Percentiles rank a stretch among this genome's conserved stretches.
Evolutionary conservation across 345 rosid genomes (phyloP).

Genomic region (Draba incana): DNA sequence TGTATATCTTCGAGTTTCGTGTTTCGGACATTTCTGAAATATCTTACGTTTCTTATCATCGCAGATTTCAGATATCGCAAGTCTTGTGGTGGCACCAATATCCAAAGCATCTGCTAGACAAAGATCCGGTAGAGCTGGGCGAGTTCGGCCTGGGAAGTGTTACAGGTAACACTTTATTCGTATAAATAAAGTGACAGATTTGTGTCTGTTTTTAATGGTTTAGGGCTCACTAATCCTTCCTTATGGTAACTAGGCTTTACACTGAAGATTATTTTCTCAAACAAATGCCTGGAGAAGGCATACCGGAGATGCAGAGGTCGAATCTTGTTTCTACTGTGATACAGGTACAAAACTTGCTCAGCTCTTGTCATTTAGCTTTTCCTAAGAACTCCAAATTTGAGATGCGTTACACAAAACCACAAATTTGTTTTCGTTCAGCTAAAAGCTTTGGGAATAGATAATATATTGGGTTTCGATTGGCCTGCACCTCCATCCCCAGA

Average conservation of each 20-base stretch:
- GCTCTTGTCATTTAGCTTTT: slow-evolving; percentile 13
- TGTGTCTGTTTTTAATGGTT: slow-evolving; percentile 7
- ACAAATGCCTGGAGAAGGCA: slow-evolving; percentile 82
- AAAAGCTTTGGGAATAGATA: slow-evolving; percentile 95
- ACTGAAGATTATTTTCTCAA: slow-evolving; percentile 82
- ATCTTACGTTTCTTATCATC: slow-evolving; percentile 20
- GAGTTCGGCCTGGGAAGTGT: slow-evolving; percentile 95
- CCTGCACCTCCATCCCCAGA: slow-evolving; percentile 94
- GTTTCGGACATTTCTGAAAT: slow-evolving; percentile 11
- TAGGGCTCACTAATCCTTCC: slow-evolving; percentile 2
- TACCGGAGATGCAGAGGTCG: slow-evolving; percentile 96
- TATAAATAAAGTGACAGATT: neutral
- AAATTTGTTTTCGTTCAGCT: slow-evolving; percentile 48
- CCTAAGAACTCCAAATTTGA: neutral
- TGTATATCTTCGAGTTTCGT: slow-evolving; percentile 13
- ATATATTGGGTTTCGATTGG: slow-evolving; percentile 93
- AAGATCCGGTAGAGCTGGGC: slow-evolving; percentile 97
- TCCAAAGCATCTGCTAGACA: slow-evolving; percentile 98
- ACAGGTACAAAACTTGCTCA: slow-evolving; percentile 58
- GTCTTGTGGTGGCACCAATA: slow-evolving; percentile 90
- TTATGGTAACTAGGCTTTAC: slow-evolving; percentile 63
- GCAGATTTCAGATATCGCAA: slow-evolving; percentile 91
- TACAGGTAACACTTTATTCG: slow-evolving; percentile 61
- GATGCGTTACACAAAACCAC: neutral
- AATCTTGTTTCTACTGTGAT: slow-evolving; percentile 87